These are phyloP conservation scores for Raffaelea arxii DNA, from an alignment of 2,329 filamentous ascomycete species.

Conservation along the genomic window DNA sequence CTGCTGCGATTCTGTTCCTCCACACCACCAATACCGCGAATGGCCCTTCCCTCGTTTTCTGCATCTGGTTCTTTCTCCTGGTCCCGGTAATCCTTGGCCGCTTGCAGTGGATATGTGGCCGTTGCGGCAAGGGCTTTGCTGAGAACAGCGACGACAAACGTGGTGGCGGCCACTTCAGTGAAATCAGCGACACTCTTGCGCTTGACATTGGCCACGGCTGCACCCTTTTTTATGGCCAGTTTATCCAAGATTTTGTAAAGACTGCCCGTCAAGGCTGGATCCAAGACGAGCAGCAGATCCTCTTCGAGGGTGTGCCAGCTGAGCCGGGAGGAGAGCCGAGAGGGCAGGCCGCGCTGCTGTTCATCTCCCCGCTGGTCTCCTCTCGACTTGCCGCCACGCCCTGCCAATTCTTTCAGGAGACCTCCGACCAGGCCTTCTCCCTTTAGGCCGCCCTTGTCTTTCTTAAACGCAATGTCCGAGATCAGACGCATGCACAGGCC, in stretches of 20 bases:
- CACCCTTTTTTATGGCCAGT: not conserved
- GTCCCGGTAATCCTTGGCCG: not conserved
- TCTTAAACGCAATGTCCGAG: not conserved
- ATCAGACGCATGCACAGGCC: not conserved
- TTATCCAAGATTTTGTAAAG: not conserved
- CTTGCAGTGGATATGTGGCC: not conserved
- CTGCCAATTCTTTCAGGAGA: too few relatives aligned
- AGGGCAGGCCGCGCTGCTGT: not conserved
- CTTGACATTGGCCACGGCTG: not conserved
- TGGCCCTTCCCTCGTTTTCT: not conserved
- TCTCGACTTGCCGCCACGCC: too few relatives aligned
- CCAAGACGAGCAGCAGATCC: conserved; percentile 1
- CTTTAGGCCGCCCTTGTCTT: not conserved
- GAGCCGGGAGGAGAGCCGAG: not conserved
- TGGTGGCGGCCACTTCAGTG: not conserved
- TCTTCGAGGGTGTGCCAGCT: not conserved
- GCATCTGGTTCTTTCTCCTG: not conserved
- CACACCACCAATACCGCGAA: too few relatives aligned
- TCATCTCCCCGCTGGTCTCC: not conserved
- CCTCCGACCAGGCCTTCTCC: too few relatives aligned
- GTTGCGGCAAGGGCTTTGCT: conserved; percentile 1
- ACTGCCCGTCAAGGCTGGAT: conserved; percentile 1
- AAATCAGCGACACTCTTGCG: not conserved
- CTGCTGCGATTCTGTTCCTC: not conserved
- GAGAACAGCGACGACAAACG: conserved; percentile 1